These are phyloP conservation scores for Paulownia fortunei DNA, from an alignment of 257 asterid species.

Conservation along the genomic window DNA sequence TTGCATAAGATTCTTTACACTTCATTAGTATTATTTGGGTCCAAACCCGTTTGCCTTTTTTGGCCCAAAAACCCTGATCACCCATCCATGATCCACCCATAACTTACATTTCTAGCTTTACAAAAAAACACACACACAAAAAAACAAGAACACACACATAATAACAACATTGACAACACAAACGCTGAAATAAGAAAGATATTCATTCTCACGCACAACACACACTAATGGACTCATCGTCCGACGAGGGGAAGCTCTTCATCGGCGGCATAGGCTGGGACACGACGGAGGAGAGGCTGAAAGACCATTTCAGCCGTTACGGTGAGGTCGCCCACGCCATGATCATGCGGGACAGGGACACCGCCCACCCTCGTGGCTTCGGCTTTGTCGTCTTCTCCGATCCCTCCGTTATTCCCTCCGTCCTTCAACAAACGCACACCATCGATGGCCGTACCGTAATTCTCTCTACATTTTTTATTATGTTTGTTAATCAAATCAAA, in stretches of 20 bases:
- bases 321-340: constrained; percentile 47
- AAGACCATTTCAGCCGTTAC: constrained; percentile 39
- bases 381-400: constrained; percentile 48
- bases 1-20: no score
- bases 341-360: constrained; percentile 39
- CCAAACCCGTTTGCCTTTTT: no score
- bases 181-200: neutral
- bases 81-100: no score
- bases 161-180: neutral
- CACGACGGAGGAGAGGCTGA: constrained; percentile 39
- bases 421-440: constrained; percentile 40
- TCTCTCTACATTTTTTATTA: neutral
- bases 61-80: no score
- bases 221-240: constrained; percentile 11
- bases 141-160: neutral
- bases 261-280: constrained; percentile 51
- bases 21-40: no score
- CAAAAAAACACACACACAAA: no score
- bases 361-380: constrained; percentile 45
- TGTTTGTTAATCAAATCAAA: constrained; percentile 9
- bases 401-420: constrained; percentile 43
- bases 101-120: no score
- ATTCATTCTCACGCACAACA: neutral
- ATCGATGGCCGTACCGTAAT: constrained; percentile 52
- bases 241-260: constrained; percentile 50